Percentiles rank a stretch among this genome's conserved stretches.
Conservation (phyloP, 75 land plant genomes). For the Ceratopteris richardii region DNA sequence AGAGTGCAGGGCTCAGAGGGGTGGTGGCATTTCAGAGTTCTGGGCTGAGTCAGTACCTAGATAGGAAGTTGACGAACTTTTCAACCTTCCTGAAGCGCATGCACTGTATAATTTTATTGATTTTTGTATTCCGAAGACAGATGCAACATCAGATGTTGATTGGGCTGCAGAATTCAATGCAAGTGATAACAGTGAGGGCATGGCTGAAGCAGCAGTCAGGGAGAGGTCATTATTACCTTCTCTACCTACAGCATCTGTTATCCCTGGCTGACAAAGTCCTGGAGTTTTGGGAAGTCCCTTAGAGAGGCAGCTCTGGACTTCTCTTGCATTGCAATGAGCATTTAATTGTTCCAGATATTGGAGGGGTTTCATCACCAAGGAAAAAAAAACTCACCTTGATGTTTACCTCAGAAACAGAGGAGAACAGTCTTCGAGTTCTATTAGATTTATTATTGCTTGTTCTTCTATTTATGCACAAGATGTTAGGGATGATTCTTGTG, state of each 20-base stretch:
- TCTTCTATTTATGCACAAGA: too few relatives aligned
- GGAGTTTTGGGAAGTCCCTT: not conserved
- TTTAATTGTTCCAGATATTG: slow-evolving; percentile 4
- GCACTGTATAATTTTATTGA: not conserved
- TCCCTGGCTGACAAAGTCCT: not conserved
- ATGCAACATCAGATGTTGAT: not conserved
- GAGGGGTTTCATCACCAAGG: slow-evolving; percentile 1
- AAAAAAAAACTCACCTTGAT: not conserved
- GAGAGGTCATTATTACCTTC: not conserved
- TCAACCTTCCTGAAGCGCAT: not conserved
- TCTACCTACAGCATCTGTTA: not conserved
- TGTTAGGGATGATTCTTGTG: too few relatives aligned
- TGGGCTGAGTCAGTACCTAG: not conserved
- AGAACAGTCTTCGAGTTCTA: not conserved
- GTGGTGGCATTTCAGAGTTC: not conserved
- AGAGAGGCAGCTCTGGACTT: not conserved
- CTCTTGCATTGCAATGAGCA: not conserved
- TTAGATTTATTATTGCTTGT: too few relatives aligned
- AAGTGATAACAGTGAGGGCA: not conserved
- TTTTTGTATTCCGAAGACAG: not conserved
- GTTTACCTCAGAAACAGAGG: not conserved
- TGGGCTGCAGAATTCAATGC: not conserved
- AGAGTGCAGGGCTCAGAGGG: not conserved
- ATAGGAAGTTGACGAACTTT: slow-evolving; percentile 1
- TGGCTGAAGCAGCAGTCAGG: not conserved